Evolutionary conservation across 352 stramenopile species (phyloP).

Genomic region (Pythium periplocum): DNA sequence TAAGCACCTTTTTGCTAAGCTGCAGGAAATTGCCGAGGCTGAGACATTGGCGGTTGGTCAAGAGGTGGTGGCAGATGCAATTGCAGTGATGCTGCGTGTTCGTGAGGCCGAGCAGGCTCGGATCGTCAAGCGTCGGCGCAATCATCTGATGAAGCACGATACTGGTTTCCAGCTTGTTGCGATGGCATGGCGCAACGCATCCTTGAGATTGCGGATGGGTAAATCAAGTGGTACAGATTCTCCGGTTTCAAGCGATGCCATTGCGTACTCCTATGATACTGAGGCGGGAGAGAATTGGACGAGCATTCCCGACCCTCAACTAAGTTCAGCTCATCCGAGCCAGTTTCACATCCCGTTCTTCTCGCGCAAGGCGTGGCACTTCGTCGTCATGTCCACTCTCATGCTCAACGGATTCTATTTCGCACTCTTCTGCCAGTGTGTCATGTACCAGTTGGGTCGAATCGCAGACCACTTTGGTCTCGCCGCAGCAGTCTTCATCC

Average conservation of each 20-base stretch:
- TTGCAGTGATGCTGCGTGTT: slow-evolving; percentile 17
- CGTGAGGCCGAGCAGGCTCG: slow-evolving; percentile 13
- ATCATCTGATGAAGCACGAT: slow-evolving; percentile 11
- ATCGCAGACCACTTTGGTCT: slow-evolving; percentile 9
- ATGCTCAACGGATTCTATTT: slow-evolving; percentile 24
- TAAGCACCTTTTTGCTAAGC: slow-evolving; percentile 7
- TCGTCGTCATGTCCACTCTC: slow-evolving; percentile 15
- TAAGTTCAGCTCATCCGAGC: no score
- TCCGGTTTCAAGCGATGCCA: no score
- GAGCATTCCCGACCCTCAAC: no score
- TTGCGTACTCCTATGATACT: no score
- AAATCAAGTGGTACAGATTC: no score
- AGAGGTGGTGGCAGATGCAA: slow-evolving; percentile 15
- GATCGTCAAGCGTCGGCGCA: slow-evolving; percentile 8
- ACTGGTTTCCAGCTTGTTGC: slow-evolving; percentile 20
- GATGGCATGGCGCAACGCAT: slow-evolving; percentile 12
- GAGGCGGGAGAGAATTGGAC: no score
- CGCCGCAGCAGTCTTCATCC: slow-evolving; percentile 1
- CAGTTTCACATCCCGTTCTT: slow-evolving; percentile 11
- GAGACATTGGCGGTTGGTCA: slow-evolving; percentile 3
- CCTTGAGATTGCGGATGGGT: background rate
- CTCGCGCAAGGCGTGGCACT: slow-evolving; percentile 21
- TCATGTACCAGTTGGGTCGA: slow-evolving; percentile 14
- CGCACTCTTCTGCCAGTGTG: slow-evolving; percentile 23
- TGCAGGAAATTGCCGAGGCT: slow-evolving; percentile 19